A percentile compares a stretch with the other conserved stretches of the same genome.
Evolutionary conservation across 495 filamentous ascomycete genomes (phyloP).

Genomic region (Aspergillus ostianus): DNA sequence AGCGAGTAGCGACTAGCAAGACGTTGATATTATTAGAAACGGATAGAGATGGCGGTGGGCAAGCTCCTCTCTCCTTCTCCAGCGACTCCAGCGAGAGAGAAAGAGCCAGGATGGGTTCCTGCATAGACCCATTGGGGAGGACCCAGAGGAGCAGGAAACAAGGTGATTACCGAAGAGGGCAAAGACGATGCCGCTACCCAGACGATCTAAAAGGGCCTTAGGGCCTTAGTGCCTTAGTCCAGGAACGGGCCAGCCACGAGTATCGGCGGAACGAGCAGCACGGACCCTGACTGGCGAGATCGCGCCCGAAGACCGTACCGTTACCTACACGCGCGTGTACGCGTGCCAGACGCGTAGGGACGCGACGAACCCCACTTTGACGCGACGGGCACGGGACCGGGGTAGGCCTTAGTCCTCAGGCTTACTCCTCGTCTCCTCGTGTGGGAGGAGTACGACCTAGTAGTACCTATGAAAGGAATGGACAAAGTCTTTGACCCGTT

Average conservation of each 20-base stretch:
- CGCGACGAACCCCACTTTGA: constrained; percentile 23
- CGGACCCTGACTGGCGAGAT: constrained; percentile 6
- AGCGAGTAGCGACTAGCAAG: too few relatives aligned
- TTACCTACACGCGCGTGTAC: constrained; percentile 23
- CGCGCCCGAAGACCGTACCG: constrained; percentile 12
- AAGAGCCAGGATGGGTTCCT: background rate
- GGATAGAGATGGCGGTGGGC: background rate
- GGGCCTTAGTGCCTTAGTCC: background rate
- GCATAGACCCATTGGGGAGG: background rate
- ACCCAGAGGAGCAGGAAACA: too few relatives aligned
- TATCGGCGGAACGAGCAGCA: background rate
- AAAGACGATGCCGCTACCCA: background rate
- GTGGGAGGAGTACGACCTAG: too few relatives aligned
- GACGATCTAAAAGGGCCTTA: too few relatives aligned
- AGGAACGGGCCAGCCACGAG: background rate
- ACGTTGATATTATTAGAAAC: background rate
- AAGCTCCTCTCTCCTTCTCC: background rate
- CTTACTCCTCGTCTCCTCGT: too few relatives aligned
- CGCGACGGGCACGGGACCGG: constrained; percentile 12
- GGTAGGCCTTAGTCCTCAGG: too few relatives aligned
- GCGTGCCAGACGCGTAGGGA: constrained; percentile 19
- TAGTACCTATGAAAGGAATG: too few relatives aligned
- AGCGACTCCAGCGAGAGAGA: background rate
- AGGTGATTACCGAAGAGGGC: background rate
- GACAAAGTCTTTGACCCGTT: background rate